Conservation (phyloP, 768 basidiomycete genomes). For the Strobilomyces confusus region DNA sequence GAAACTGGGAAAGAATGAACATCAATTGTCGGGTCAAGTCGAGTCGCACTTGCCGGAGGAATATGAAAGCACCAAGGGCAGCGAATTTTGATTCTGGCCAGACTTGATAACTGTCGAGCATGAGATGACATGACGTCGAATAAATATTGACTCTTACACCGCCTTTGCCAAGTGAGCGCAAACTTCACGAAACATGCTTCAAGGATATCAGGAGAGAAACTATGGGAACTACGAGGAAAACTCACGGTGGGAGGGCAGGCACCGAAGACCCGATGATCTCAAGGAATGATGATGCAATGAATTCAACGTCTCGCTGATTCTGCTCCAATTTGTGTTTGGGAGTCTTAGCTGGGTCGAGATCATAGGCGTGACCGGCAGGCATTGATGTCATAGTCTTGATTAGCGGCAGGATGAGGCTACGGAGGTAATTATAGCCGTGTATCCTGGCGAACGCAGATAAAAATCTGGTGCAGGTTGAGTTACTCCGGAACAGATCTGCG, state of each 20-base stretch:
- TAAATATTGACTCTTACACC: constrained; percentile 52
- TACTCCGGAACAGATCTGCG: constrained; percentile 79
- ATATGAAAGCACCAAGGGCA: constrained; percentile 87
- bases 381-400: constrained; percentile 69
- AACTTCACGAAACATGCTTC: constrained; percentile 82
- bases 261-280: constrained; percentile 69
- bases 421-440: constrained; percentile 92
- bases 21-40: not conserved
- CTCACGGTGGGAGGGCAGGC: constrained; percentile 71
- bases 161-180: constrained; percentile 74
- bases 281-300: constrained; percentile 72
- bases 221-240: constrained; percentile 1
- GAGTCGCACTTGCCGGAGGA: constrained; percentile 56
- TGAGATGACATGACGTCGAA: constrained; percentile 12
- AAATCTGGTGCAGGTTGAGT: constrained; percentile 83
- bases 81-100: constrained; percentile 82
- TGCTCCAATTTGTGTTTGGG: constrained; percentile 56
- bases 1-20: constrained; percentile 49
- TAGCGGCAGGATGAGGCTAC: constrained; percentile 71
- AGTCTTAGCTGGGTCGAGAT: constrained; percentile 67
- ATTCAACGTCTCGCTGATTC: constrained; percentile 68
- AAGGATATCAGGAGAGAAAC: not conserved
- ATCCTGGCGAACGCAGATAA: constrained; percentile 81
- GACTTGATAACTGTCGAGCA: constrained; percentile 44
- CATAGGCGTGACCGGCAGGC: constrained; percentile 71